Base-by-base conservation (phyloP, 164 flowering plant species). In the Dillenia suffruticosa region DNA sequence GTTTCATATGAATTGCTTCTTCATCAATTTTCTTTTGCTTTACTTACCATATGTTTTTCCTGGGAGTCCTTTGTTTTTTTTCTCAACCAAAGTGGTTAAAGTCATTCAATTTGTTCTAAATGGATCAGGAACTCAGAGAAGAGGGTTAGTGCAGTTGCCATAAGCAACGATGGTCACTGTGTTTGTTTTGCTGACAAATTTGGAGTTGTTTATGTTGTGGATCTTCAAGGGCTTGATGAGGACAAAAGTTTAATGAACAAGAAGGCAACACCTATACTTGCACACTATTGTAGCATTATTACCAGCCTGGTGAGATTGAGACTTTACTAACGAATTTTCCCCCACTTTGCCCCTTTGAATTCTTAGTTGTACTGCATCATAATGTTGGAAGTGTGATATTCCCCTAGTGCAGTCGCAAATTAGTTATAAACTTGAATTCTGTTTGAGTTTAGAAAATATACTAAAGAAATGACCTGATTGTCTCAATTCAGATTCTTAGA, bases 241-340 rank as follows among this genome's bases (percentile, higher is more conserved):
- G 64, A 63, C 63, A 64, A 64, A 56, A 44, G 66, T 51, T 15
- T 24, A n/a, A 59, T 63, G 7, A 54, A 63, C 61, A 77, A 82
- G 73, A 88, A 85, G 78, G 84, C 84, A 51, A 73, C 78, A 44
- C 85, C 97, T 46, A 44, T 95, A 65, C 81, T 89, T 68, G 81
- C 85, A 47, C 97, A 95, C 63, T 95, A 92, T 68, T 95, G 99
- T 69, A 95, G 99, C 72, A 95, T 95, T 69, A 91, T 95, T 53
- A 95, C 99, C 58, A 73, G 92, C 69, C 75, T 95, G 92, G 99
- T 94, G 57, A 54, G 81, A 63, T 12, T 22, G 8, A 8, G 0
- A 32, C 40, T 64, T 14, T 43, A 7, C 49, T 49, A 22, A 56
- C 5, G 0, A 56, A 13, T 40, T 13, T 45, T 22, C 49, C 26